phyloP scores from a whole-genome alignment of 1,284 basidiomycete species.

The Malassezia yamatoensis region DNA sequence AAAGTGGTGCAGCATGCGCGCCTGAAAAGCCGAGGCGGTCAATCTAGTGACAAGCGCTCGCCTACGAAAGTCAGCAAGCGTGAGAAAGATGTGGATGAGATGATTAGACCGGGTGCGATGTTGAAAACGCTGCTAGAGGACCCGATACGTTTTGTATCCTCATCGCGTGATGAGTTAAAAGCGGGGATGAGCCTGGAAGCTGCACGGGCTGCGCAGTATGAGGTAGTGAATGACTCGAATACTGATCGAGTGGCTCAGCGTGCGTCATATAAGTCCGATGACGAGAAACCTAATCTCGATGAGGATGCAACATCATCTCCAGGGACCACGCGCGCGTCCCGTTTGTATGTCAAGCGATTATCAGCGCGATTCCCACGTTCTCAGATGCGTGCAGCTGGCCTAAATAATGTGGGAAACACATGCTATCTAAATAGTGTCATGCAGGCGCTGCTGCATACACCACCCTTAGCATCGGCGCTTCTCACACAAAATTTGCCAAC shows the following conservation, averaged over 20 bases:
- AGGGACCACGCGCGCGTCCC: not conserved
- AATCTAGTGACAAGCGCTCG: not conserved
- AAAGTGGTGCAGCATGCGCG: slow-evolving; percentile 5
- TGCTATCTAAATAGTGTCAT: slow-evolving; percentile 94
- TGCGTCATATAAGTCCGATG: not conserved
- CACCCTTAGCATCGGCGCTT: slow-evolving; percentile 69
- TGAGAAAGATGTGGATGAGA: slow-evolving; percentile 2
- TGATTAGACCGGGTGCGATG: slow-evolving; percentile 6
- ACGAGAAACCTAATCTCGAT: slow-evolving; percentile 8
- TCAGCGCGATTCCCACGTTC: slow-evolving; percentile 25
- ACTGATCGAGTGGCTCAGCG: not conserved
- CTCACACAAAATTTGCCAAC: slow-evolving; percentile 53
- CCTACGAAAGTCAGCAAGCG: not conserved
- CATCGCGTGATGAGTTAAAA: slow-evolving; percentile 15
- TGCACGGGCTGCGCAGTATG: slow-evolving; percentile 13
- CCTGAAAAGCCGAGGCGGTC: not conserved
- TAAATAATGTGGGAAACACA: slow-evolving; percentile 87
- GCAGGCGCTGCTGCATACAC: slow-evolving; percentile 87
- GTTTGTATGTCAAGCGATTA: slow-evolving; percentile 19
- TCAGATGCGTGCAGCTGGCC: slow-evolving; percentile 51
- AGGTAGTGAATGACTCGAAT: slow-evolving; percentile 11
- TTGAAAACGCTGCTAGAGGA: slow-evolving; percentile 11
- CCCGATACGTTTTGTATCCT: slow-evolving; percentile 15
- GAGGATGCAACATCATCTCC: slow-evolving; percentile 8
- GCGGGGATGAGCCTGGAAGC: slow-evolving; percentile 15